Base-by-base conservation (phyloP, 2,329 filamentous ascomycete species). In the Aaosphaeria arxii region DNA sequence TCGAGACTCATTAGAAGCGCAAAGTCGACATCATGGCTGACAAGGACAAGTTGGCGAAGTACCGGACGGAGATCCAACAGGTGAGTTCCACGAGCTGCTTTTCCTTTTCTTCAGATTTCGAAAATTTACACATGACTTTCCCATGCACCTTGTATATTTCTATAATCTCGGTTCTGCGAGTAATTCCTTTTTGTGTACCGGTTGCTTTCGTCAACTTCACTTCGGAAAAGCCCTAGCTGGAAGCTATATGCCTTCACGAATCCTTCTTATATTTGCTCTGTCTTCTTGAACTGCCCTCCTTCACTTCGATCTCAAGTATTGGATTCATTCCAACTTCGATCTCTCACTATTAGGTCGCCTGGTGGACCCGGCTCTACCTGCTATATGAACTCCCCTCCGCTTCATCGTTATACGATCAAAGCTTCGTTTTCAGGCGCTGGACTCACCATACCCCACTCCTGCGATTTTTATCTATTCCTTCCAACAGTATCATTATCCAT, bases 31-130 rank as follows among this genome's bases (percentile, higher is more conserved):
- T 40, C 54, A 91, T 90, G 87, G 80, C 84, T 58, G 88, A 94
- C 72, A 82, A 83, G 58, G 88, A 94, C 71, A 82, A 81, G 69
- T 81, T 81, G 62, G 85, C 82, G 71, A 97, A 96, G 73, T 99
- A 97, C 73, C 85, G 91, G 71, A 91, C 95, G 76, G 94, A 99
- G 80, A 99, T 99, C 75, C 94, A 96, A 74, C 92, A 95, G 87
- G 89, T 91, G 69, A 75, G 85, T 73, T 35, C 11, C 3, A 13
- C 40, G 44, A 43, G 17, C 39, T 51, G 17, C 17, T 24, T 24
- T 24, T 43, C 38, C 38, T 46, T 35, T 45, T 46, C 43, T 30
- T 9, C 28, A 36, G n/a, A 9, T 29, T 42, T 47, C 33, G 6
- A 11, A 17, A 11, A 28, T 31, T 43, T 42, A 17, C 30, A 32